Evolutionary conservation across 1,284 basidiomycete genomes (phyloP).

Genomic region (Cutaneotrichosporon arboriforme): DNA sequence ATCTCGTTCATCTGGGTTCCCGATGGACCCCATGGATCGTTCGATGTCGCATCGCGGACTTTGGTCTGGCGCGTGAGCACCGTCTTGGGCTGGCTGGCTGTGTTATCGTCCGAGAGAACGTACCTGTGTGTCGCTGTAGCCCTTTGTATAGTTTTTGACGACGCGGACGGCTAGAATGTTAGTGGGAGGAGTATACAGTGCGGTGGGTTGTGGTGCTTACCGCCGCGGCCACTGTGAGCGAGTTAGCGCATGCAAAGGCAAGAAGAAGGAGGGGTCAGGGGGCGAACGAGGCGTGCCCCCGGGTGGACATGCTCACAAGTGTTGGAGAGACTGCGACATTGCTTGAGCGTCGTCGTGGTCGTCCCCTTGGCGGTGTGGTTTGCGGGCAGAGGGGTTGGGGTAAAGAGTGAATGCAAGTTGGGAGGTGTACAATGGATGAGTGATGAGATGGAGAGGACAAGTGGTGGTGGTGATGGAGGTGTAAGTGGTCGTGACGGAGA

Average conservation of each 20-base stretch:
- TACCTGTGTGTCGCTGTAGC: conserved; percentile 71
- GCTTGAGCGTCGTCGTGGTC: neutral
- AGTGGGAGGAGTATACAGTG: neutral
- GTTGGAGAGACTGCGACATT: conserved; percentile 42
- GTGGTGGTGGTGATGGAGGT: neutral
- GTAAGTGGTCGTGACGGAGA: neutral
- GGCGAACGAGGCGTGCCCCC: too few relatives aligned
- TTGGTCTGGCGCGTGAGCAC: conserved; percentile 61
- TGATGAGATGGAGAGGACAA: neutral
- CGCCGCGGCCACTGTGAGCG: conserved; percentile 41
- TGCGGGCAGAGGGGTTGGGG: too few relatives aligned
- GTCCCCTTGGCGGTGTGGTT: too few relatives aligned
- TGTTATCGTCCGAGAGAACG: neutral
- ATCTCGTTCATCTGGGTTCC: conserved; percentile 99
- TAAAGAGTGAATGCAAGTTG: neutral
- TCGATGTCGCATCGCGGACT: conserved; percentile 98
- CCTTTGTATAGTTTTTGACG: conserved; percentile 90
- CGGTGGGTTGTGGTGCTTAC: conserved; percentile 22
- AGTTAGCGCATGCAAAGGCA: neutral
- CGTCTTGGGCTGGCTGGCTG: too few relatives aligned
- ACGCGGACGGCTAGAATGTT: conserved; percentile 62
- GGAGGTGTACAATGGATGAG: neutral
- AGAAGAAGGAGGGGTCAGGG: neutral
- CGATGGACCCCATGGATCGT: conserved; percentile 98
- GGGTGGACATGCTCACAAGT: conserved; percentile 37